These are phyloP conservation scores for Lyophyllum decastes DNA, from an alignment of 768 basidiomycete genomes.

Conservation along the genomic window DNA sequence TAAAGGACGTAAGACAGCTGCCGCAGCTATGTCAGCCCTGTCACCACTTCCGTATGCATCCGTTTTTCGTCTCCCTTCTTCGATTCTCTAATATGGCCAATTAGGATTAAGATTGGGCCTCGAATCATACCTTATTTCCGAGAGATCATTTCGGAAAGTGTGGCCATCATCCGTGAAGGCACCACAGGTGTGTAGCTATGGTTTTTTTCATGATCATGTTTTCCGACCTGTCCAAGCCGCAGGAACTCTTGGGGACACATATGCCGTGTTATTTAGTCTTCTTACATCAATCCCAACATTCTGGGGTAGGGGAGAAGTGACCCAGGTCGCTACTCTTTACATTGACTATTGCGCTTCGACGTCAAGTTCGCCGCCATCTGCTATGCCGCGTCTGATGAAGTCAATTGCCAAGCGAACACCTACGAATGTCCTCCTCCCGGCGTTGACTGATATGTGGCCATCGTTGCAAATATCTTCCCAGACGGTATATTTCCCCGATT, in stretches of 20 bases:
- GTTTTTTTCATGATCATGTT: background rate
- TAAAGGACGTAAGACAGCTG: conserved; percentile 35
- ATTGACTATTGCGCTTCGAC: conserved; percentile 42
- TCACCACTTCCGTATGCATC: conserved; percentile 60
- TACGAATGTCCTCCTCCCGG: conserved; percentile 64
- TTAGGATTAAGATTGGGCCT: conserved; percentile 77
- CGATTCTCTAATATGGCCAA: background rate
- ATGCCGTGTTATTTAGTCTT: conserved; percentile 64
- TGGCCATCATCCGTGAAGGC: conserved; percentile 45
- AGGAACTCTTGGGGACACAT: conserved; percentile 35
- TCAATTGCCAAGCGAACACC: conserved; percentile 71
- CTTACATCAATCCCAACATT: conserved; percentile 81
- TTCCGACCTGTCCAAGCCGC: background rate
- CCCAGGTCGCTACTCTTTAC: conserved; percentile 56
- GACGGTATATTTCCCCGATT: conserved; percentile 30
- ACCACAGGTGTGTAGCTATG: conserved; percentile 31
- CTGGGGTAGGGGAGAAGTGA: conserved; percentile 65
- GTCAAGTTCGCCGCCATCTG: conserved; percentile 29
- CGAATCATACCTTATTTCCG: conserved; percentile 87
- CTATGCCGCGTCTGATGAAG: conserved; percentile 54
- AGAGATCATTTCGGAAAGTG: conserved; percentile 62
- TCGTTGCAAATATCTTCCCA: conserved; percentile 30
- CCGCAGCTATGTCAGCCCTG: conserved; percentile 54
- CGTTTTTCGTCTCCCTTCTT: background rate
- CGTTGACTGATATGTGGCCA: conserved; percentile 62